These are phyloP conservation scores for Schizosaccharomyces osmophilus DNA, from an alignment of 805 yeast species.

Conservation along the genomic window DNA sequence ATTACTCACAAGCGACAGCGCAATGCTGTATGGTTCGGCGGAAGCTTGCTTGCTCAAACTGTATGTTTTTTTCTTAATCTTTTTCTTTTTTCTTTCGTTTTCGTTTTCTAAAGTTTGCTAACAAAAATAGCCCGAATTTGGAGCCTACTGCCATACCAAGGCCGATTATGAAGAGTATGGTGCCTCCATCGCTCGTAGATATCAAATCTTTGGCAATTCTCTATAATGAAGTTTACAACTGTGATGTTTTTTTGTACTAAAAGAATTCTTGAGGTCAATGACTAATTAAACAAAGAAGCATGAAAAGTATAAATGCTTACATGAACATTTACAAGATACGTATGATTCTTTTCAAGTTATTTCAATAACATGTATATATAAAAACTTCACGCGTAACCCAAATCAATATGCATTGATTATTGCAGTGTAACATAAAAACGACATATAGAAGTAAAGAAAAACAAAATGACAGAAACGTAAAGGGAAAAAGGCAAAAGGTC, in stretches of 20 bases:
- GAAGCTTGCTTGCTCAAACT: conserved; percentile 87
- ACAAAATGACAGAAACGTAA: no score
- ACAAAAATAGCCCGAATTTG: conserved; percentile 38
- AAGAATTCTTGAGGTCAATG: background rate
- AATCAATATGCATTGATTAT: no score
- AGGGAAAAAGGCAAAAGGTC: background rate
- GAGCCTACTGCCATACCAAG: conserved; percentile 88
- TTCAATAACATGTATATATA: no score
- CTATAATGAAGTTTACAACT: background rate
- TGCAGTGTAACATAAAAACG: no score
- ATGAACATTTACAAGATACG: no score
- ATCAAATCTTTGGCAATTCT: conserved; percentile 7
- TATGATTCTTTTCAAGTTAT: no score
- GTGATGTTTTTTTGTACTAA: background rate
- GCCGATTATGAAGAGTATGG: conserved; percentile 95
- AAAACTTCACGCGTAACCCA: no score
- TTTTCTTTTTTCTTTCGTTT: background rate
- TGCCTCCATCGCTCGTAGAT: conserved; percentile 67
- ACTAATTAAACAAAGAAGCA: background rate
- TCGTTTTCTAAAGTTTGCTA: conserved; percentile 1
- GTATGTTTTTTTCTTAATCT: background rate
- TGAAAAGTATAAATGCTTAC: background rate
- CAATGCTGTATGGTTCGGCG: conserved; percentile 99
- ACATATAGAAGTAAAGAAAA: no score
- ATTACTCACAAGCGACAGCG: conserved; percentile 92